Base-by-base conservation (phyloP, 2,329 filamentous ascomycete species). In the Xylariaceae sp. region DNA sequence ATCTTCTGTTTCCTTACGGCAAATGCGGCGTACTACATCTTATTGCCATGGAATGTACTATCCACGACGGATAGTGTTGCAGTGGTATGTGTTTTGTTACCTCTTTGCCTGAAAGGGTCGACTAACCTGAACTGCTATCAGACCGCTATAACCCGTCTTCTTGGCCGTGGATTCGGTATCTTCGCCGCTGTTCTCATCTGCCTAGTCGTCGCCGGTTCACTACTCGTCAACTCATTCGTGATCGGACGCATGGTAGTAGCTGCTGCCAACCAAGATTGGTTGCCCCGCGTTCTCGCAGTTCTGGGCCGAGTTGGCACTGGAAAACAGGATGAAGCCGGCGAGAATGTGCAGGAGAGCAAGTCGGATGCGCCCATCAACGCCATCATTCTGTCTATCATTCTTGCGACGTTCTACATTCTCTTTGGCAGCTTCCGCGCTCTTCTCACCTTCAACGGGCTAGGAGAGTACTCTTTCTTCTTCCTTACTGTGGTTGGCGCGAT, bases 381-480 rank as follows among this genome's bases (percentile, higher is more conserved):
- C 6, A 74, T 84, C 45, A 68, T 81, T 1, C 73, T 84, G 0
- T 79, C 79, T 0, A 74, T 77, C 0, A 15, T 77, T 0, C 73
- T 84, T 0, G 81, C 82, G 0, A 69, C 82, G 0, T 57, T 85
- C 1, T 87, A 87, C 69, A 84, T 87, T 37, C 66, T 84, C 1
- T 74, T 85, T 0, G 85, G 84, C 15, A 83, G 78, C 69, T 87
- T 87, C 73, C 78, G 84, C 39, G 80, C 81, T 0, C 77, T 87
- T 0, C 66, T 87, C 9, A 86, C 83, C 0, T 85, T 85, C 64
- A 84, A 83, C 55, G 82, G 82, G 0, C 72, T 84, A 3, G 82
- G 80, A 11, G 82, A 84, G 65, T 87, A 83, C 68, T 80, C 84
- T 0, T 87, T 87, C 71, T 87, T 87, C 73, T 84, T 87, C 66